These are phyloP conservation scores for Claviceps africana DNA, from an alignment of 2,329 filamentous ascomycete species.

Conservation along the genomic window DNA sequence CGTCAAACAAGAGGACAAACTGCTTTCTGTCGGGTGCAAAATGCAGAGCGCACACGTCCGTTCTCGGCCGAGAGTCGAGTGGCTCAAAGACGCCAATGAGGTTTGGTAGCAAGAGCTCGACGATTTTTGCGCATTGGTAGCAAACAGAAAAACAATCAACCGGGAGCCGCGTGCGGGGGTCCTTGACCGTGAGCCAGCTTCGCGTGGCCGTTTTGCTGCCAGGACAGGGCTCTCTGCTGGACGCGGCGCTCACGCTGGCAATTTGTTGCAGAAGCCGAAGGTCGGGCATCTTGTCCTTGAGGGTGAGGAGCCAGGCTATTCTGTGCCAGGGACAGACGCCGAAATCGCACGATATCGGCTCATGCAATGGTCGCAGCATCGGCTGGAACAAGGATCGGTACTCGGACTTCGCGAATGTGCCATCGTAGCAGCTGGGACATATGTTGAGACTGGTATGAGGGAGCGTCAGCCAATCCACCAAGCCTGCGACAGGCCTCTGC, in stretches of 20 bases:
- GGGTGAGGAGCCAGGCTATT: slow-evolving; percentile 68
- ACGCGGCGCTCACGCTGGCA: slow-evolving; percentile 39
- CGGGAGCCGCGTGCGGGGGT: slow-evolving; percentile 48
- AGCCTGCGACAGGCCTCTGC: slow-evolving; percentile 43
- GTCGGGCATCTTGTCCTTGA: slow-evolving; percentile 53
- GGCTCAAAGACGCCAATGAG: slow-evolving; percentile 53
- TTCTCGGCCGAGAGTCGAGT: slow-evolving; percentile 31
- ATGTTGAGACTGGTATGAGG: slow-evolving; percentile 61
- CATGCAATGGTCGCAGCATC: slow-evolving; percentile 42
- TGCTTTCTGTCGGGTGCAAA: slow-evolving; percentile 36
- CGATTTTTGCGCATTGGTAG: slow-evolving; percentile 54
- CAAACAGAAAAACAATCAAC: slow-evolving; percentile 65
- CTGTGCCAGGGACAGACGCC: slow-evolving; percentile 66
- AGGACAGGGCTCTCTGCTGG: slow-evolving; percentile 41
- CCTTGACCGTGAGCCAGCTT: slow-evolving; percentile 62
- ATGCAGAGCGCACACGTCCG: slow-evolving; percentile 55
- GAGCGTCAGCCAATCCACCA: slow-evolving; percentile 71
- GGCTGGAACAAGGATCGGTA: slow-evolving; percentile 51
- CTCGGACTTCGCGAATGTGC: slow-evolving; percentile 52
- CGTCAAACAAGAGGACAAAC: slow-evolving; percentile 46
- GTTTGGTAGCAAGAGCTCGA: slow-evolving; percentile 61
- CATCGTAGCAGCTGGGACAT: slow-evolving; percentile 65
- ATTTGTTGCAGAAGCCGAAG: slow-evolving; percentile 57
- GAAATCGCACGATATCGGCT: slow-evolving; percentile 61
- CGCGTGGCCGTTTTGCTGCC: slow-evolving; percentile 41